Percentiles rank a stretch among this genome's conserved stretches.
phyloP scores from a whole-genome alignment of 2,329 filamentous ascomycete genomes.

The Paracorniculantispora psalliotae region DNA sequence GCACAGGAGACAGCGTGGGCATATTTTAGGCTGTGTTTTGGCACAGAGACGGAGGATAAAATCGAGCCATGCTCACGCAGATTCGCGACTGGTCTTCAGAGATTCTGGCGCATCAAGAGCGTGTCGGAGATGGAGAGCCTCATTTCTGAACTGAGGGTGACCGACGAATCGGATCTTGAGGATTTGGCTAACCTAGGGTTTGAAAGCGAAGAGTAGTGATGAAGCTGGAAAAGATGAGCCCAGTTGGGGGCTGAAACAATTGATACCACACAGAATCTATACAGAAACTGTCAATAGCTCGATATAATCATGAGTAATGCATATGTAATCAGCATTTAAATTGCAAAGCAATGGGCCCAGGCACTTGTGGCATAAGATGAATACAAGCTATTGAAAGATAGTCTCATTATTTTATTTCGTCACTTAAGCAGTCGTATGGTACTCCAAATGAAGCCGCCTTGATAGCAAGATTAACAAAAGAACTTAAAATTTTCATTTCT shows the following conservation, averaged over 20 bases:
- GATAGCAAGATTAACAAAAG: conserved; percentile 1
- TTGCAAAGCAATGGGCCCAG: neutral
- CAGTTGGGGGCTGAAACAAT: neutral
- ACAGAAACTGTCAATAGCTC: neutral
- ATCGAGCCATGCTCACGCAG: conserved; percentile 57
- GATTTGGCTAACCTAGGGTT: conserved; percentile 26
- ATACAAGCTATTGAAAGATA: neutral
- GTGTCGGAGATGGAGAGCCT: conserved; percentile 61
- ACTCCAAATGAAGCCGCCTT: neutral
- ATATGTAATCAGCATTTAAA: neutral
- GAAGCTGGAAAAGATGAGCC: neutral
- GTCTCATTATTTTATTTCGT: neutral
- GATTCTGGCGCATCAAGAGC: conserved; percentile 73
- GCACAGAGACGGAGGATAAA: conserved; percentile 69
- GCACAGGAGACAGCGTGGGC: conserved; percentile 56
- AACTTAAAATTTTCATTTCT: neutral
- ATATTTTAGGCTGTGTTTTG: conserved; percentile 78
- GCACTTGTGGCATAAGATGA: neutral
- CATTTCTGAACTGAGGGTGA: conserved; percentile 30
- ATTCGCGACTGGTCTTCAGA: conserved; percentile 63
- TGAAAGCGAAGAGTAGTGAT: conserved; percentile 24
- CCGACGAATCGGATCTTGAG: conserved; percentile 18
- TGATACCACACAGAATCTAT: neutral
- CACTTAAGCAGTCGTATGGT: neutral
- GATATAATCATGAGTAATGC: neutral